Evolutionary conservation across 2,329 filamentous ascomycete genomes (phyloP), one percentile per base, ranked within the genome.

Genomic region (Trichoderma atroviride): DNA sequence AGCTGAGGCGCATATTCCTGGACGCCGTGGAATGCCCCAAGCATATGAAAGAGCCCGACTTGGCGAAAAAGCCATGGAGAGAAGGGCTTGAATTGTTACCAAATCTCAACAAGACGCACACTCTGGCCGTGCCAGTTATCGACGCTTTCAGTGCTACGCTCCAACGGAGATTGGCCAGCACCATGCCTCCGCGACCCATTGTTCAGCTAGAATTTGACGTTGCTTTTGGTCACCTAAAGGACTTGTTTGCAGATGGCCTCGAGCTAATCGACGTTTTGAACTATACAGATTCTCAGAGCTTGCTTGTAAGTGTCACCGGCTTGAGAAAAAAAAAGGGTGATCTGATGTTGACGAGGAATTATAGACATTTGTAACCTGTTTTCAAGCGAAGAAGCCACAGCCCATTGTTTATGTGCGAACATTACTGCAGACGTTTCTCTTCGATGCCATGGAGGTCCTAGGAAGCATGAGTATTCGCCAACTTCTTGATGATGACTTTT

Each of bases 141-240:
- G 89, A 90, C n/a, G 89, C 94, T 0, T 98, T 97, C 78, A 97
- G 93, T 74, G 88, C 89, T 29, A 97, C 97, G 77, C 86, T 98
- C 47, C 96, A 99, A 77, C 88, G 94, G n/a, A 91, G 91, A 72
- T 84, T 99, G 37, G 94, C 96, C 0, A 97, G 94, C 74, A 97
- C 94, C 0, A 94, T 97, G 75, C 96, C 96, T 4, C 96, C 96
- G 9, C 88, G 95, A 10, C 94, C 95, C 0, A 95, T 97, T 74
- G 92, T 97, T 13, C 86, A 93, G 65, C 83, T 94, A 3, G 88
- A 87, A 31, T 91, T 92, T 73, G 87, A 90, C 16, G 89, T 93
- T 74, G 92, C 94, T 0, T 87, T 91, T 72, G 81, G 81, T 24
- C 90, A 92, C 73, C 84, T 97, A 71, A 86, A 86, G 69, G 87